These are phyloP conservation scores for Tricholoma terreum DNA, from an alignment of 768 basidiomycete genomes.

Conservation along the genomic window DNA sequence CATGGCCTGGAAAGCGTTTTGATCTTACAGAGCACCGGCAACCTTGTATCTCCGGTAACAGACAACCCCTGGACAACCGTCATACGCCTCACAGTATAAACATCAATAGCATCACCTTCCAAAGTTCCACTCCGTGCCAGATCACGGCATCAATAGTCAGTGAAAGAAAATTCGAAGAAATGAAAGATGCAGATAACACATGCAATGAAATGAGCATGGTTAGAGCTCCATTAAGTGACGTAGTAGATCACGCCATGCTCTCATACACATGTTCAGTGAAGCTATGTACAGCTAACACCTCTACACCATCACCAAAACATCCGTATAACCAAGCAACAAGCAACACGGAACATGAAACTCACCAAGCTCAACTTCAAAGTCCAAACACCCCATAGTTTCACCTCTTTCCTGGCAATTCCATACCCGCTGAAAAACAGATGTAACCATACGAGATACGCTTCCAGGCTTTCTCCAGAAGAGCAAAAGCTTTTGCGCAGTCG, in stretches of 20 bases:
- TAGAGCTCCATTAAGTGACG: too few relatives aligned
- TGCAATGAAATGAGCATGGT: too few relatives aligned
- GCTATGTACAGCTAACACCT: too few relatives aligned
- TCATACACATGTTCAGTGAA: too few relatives aligned
- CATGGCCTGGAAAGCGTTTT: slow-evolving; percentile 9
- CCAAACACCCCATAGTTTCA: slow-evolving; percentile 99
- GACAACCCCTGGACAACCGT: neutral
- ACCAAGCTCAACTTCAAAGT: slow-evolving; percentile 96
- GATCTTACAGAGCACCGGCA: neutral
- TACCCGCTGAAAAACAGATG: slow-evolving; percentile 69
- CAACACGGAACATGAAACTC: slow-evolving; percentile 23
- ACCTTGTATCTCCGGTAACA: neutral
- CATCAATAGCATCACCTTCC: too few relatives aligned
- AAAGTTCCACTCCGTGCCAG: neutral
- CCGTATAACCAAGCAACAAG: slow-evolving; percentile 19
- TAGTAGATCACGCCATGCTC: too few relatives aligned
- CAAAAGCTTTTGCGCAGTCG: slow-evolving; percentile 93
- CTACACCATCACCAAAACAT: too few relatives aligned
- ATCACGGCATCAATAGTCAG: neutral
- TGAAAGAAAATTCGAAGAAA: too few relatives aligned
- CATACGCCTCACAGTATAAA: too few relatives aligned
- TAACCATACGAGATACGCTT: slow-evolving; percentile 5
- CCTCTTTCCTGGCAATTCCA: slow-evolving; percentile 73
- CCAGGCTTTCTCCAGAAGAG: slow-evolving; percentile 98
- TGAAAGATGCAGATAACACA: too few relatives aligned